Evolutionary conservation across 2,329 filamentous ascomycete genomes (phyloP), one percentile per base, ranked within the genome.

Genomic region (Volutella citrinella): DNA sequence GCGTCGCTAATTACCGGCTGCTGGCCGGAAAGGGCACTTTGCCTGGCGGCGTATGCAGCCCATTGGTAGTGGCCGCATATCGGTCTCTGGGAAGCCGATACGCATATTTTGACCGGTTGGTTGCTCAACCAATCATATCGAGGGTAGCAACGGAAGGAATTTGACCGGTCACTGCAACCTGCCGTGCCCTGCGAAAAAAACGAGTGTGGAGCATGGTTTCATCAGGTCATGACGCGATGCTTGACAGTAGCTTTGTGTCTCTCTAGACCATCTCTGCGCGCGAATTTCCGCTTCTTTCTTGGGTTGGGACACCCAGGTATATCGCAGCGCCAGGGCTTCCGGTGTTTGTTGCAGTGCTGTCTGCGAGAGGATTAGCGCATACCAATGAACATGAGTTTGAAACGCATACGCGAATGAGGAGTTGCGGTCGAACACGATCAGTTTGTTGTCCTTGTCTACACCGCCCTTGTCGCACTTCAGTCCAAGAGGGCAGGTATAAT

Each of bases 261-360:
- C 33, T 65, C 59, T n/a, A 67, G 45, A 13, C 64, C 64, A 39
- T 67, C 64, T 36, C 62, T 57, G 31, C 64, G 61, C 10, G 64
- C 64, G 36, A 67, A 67, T 13, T 55, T 57, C 33, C 64, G 61
- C 38, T 65, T 66, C 36, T 65, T 64, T 10, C 58, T 57, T 8
- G 60, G 60, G 24, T 67, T 67, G 10, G 64, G 64, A 23, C 64
- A 67, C 8, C 63, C 59, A 25, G 56, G 54, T 15, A 61, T 34
- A 24, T 59, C 54, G 45, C 64, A 67, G 15, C 58, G 57, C 59
- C 61, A 66, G 12, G 64, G 64, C 40, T 65, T 66, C 17, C 59
- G 54, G 39, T 67, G 64, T 28, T 67, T 67, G 48, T 67, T 65
- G 37, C 62, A 61, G 42, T 67, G 64, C 47, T 66, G 63, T 32